These are phyloP conservation scores for Lactarius pseudohatsudake DNA, from an alignment of 768 basidiomycete species.

Conservation along the genomic window DNA sequence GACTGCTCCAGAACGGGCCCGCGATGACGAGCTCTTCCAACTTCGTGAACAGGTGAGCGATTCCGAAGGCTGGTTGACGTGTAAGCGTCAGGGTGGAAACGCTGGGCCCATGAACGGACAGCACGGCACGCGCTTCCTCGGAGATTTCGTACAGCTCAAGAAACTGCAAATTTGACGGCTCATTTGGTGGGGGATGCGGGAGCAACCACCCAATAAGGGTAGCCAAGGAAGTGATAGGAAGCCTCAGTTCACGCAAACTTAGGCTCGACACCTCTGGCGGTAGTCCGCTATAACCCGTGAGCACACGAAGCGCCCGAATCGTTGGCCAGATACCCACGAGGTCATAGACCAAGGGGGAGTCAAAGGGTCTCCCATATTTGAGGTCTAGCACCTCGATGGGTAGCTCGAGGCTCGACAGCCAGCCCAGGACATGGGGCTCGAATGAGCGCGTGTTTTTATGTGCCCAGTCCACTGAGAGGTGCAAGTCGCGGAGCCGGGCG, in stretches of 20 bases:
- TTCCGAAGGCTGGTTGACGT: slow-evolving; percentile 19
- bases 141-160: slow-evolving; percentile 22
- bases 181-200: slow-evolving; percentile 3
- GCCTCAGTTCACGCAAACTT: slow-evolving; percentile 20
- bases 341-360: slow-evolving; percentile 17
- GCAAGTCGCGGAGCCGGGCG: slow-evolving; percentile 3
- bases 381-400: slow-evolving; percentile 19
- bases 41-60: slow-evolving; percentile 15
- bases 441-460: slow-evolving; percentile 6
- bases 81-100: slow-evolving; percentile 16
- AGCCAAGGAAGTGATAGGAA: slow-evolving; percentile 21
- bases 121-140: neutral
- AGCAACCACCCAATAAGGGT: slow-evolving; percentile 17
- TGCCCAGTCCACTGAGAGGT: slow-evolving; percentile 16
- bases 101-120: slow-evolving; percentile 9
- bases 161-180: slow-evolving; percentile 2
- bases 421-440: slow-evolving; percentile 9
- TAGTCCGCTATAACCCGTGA: neutral
- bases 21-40: slow-evolving; percentile 20
- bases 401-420: slow-evolving; percentile 18
- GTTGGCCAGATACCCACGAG: slow-evolving; percentile 17
- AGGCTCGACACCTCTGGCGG: neutral
- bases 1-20: slow-evolving; percentile 21
- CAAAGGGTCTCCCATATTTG: slow-evolving; percentile 6
- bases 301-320: slow-evolving; percentile 21